Evolutionary conservation across 2,329 filamentous ascomycete genomes (phyloP).

Genomic region (Exserohilum rostratum): DNA sequence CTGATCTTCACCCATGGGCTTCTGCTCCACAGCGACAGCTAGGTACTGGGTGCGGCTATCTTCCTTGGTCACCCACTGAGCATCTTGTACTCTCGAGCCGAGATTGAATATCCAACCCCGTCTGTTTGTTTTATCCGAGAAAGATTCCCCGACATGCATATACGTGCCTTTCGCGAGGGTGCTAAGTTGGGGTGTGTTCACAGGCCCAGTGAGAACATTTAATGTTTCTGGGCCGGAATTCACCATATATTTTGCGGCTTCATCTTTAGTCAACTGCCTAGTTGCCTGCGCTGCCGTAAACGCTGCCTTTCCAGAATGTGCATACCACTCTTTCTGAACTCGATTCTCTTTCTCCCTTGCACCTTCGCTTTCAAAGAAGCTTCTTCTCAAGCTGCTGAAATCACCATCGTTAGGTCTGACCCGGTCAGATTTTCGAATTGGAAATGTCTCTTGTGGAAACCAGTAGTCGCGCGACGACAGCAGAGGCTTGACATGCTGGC

Average conservation of each 20-base stretch:
- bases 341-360: slow-evolving; percentile 54
- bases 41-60: slow-evolving; percentile 61
- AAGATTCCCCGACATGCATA: slow-evolving; percentile 53
- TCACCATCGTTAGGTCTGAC: background rate
- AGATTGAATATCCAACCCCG: slow-evolving; percentile 63
- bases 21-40: slow-evolving; percentile 53
- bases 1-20: slow-evolving; percentile 16
- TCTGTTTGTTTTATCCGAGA: slow-evolving; percentile 35
- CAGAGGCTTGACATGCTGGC: slow-evolving; percentile 57
- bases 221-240: slow-evolving; percentile 38
- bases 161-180: slow-evolving; percentile 50
- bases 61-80: slow-evolving; percentile 54
- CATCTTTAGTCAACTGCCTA: slow-evolving; percentile 42
- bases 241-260: slow-evolving; percentile 53
- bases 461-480: slow-evolving; percentile 59
- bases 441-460: slow-evolving; percentile 59
- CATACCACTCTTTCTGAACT: slow-evolving; percentile 61
- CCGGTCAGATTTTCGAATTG: slow-evolving; percentile 39
- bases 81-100: slow-evolving; percentile 59
- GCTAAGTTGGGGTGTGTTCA: slow-evolving; percentile 52
- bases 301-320: slow-evolving; percentile 46
- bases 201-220: slow-evolving; percentile 59
- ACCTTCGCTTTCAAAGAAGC: slow-evolving; percentile 52
- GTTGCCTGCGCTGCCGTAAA: slow-evolving; percentile 54
- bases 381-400: slow-evolving; percentile 48